Base-by-base conservation (phyloP, 441 rosid genomes). In the Brassica balearica region DNA sequence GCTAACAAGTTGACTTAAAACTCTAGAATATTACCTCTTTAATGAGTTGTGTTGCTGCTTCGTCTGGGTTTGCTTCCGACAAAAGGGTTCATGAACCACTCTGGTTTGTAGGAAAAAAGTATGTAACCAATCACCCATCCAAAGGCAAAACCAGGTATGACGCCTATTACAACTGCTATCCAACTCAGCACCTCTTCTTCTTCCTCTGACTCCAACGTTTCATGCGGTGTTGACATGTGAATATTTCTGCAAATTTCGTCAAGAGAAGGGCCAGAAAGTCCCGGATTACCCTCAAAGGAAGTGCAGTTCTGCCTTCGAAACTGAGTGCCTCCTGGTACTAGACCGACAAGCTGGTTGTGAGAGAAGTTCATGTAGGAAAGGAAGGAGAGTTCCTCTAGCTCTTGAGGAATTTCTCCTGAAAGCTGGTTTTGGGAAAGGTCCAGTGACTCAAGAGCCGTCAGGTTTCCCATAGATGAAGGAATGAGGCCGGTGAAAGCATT, bases 11-110 rank as follows among this genome's bases (percentile, higher is more conserved):
- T 48, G 55, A 4, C 1, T 48, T 4, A 12, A 48, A 10, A 4
- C 53, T 46, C 53, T 51, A 3, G 19, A 51, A 51, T 51, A 51
- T 51, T 51, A 51, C 58, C 58, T n/a, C 58, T 51, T 51, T 51
- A 51, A 51, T 51, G 58, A 51, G 19, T 51, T 51, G 8, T 51
- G 58, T 8, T 51, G 58, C 8, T 51, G 58, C 19, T 51, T 20
- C 58, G 2, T 51, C 58, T 51, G 7, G 0, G 8, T 6, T 51
- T 51, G 58, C 2, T 51, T 14, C 8, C 20, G 58, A 14, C 58
- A 51, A 51, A 48, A 51, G 8, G 17, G 3, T 48, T 51, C 20
- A 51, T 51, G 58, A 51, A 51, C 58, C 58, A 51, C 58, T 51
- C 58, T 51, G 20, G 20, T 5, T n/a, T 48, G 56, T 48, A n/a